A percentile compares a stretch with the other conserved stretches of the same genome.
phyloP scores from a whole-genome alignment of 192 early-diverging fungal species.

The Coemansia asiatica region DNA sequence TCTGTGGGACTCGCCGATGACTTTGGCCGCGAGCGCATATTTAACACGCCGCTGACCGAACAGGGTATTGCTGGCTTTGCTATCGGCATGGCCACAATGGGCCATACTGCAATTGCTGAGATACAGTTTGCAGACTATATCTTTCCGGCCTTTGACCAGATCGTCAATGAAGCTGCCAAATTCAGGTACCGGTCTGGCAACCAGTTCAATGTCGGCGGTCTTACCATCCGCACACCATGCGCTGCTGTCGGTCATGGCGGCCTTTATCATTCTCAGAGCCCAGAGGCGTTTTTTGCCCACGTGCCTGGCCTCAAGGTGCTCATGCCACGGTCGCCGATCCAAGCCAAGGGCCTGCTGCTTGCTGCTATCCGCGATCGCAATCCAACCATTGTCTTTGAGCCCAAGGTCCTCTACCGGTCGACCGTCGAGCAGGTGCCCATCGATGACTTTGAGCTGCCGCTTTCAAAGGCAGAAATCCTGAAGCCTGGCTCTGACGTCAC shows the following conservation, averaged over 20 bases:
- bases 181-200: slow-evolving; percentile 95
- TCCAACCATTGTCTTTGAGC: slow-evolving; percentile 95
- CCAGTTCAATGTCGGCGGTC: slow-evolving; percentile 83
- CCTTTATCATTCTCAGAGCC: slow-evolving; percentile 93
- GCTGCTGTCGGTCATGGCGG: slow-evolving; percentile 96
- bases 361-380: slow-evolving; percentile 89
- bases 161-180: slow-evolving; percentile 98
- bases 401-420: slow-evolving; percentile 93
- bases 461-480: slow-evolving; percentile 90
- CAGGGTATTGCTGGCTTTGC: slow-evolving; percentile 95
- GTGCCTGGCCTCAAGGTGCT: slow-evolving; percentile 93
- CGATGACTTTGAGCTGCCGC: slow-evolving; percentile 85
- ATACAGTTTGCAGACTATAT: slow-evolving; percentile 99
- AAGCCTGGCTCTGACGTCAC: slow-evolving; percentile 85
- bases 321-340: slow-evolving; percentile 86
- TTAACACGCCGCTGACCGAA: slow-evolving; percentile 95
- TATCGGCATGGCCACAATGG: slow-evolving; percentile 91
- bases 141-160: slow-evolving; percentile 96
- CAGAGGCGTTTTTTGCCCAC: slow-evolving; percentile 95
- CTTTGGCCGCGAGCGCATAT: slow-evolving; percentile 89
- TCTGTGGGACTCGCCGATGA: slow-evolving; percentile 87
- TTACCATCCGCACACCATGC: slow-evolving; percentile 88
- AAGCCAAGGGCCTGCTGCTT: slow-evolving; percentile 92
- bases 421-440: slow-evolving; percentile 94
- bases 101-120: slow-evolving; percentile 95